A percentile compares a stretch with the other conserved stretches of the same genome.
Conservation (phyloP, 305 asterid species). For the Solanum hybrid region DNA sequence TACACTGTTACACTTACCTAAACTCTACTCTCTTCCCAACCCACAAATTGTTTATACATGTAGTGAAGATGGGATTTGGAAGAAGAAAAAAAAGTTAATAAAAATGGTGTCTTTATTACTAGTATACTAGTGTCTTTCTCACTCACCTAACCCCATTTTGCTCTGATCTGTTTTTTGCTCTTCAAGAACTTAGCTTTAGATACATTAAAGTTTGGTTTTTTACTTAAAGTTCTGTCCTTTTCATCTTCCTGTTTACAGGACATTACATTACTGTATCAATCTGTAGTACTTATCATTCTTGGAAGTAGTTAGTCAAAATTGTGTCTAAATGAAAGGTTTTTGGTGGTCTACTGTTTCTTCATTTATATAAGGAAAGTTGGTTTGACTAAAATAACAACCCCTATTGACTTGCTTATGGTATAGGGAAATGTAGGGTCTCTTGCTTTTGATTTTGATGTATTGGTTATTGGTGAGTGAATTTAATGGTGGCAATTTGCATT, state of each 20-base stretch:
- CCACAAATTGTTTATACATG: neutral
- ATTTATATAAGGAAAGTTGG: neutral
- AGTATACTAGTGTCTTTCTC: neutral
- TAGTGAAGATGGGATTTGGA: neutral
- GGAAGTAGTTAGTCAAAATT: neutral
- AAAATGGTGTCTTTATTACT: neutral
- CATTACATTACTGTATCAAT: neutral
- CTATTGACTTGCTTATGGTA: neutral
- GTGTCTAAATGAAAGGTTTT: neutral
- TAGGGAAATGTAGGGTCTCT: neutral
- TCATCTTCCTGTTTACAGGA: neutral
- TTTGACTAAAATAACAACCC: neutral
- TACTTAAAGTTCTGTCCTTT: neutral
- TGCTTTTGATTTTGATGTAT: neutral
- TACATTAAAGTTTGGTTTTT: neutral
- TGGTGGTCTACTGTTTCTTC: neutral
- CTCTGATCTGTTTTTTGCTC: neutral
- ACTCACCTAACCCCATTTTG: neutral
- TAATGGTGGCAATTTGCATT: neutral
- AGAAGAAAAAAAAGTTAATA: neutral
- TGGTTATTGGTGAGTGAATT: constrained; percentile 6
- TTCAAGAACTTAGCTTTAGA: neutral
- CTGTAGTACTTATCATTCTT: neutral
- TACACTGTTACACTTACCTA: neutral
- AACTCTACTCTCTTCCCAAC: neutral